Evolutionary conservation across 2,329 filamentous ascomycete species (phyloP), one percentile per base, ranked within the genome.

Genomic region (Cadophora gregata): DNA sequence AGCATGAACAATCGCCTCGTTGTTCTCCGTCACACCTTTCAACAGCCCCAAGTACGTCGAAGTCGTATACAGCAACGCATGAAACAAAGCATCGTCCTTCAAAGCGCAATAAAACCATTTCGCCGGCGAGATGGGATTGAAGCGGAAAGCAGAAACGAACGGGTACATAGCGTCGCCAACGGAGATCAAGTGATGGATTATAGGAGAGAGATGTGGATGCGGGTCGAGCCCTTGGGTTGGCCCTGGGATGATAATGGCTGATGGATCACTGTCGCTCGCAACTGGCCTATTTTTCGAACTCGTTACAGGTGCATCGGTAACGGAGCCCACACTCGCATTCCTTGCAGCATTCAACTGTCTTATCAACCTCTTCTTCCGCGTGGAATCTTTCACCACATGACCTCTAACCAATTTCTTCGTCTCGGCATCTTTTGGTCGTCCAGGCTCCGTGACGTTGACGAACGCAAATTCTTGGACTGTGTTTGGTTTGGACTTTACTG

Each of bases 111-210:
- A 59, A 36, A 68, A 68, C 66, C 66, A 68, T 2, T 38, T 29
- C 4, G 53, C 59, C 1, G 66, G 62, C 29, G 51, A 53, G 21
- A 68, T 42, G 21, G 62, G 66, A 55, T 68, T 65, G 45, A 68
- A 62, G 7, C 53, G 21, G 31, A 65, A 62, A 7, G 36, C 33
- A 1, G 38, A 24, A 14, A 66, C 61, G 31, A 66, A 64, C 8
- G 67, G 67, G 14, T 62, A 69, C 64, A 69, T 69, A 1, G 67
- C 67, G 14, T 58, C 48, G 16, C 67, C 67, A 12, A 66, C 38
- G 12, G 47, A 47, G 1, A 24, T 59, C 14, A 68, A 58, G 59
- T 63, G 60, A 33, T 66, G 60, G 38, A 68, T 65, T 51, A 66
- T 64, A 1, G 48, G 47, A 27, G 67, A 66, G 14, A 68, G 61